phyloP scores from a whole-genome alignment of 352 stramenopile species.

The Phytophthora boehmeriae region DNA sequence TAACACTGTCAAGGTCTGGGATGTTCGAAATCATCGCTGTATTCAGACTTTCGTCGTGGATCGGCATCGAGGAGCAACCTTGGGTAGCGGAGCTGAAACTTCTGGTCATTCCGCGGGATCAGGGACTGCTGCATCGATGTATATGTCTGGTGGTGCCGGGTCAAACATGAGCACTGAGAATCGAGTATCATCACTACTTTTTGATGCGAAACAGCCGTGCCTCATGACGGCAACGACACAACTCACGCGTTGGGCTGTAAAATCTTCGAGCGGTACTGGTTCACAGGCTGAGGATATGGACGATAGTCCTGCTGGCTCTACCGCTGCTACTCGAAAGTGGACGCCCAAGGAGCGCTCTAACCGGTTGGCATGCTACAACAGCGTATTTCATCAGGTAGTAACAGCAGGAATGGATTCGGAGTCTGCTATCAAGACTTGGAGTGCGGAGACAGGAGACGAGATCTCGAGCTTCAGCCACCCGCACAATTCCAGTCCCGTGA shows the following conservation, averaged over 20 bases:
- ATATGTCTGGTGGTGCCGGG: conserved; percentile 46
- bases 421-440: conserved; percentile 85
- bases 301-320: conserved; percentile 28
- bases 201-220: conserved; percentile 67
- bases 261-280: conserved; percentile 45
- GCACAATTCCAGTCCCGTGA: conserved; percentile 73
- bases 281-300: conserved; percentile 42
- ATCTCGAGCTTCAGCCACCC: conserved; percentile 81
- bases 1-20: conserved; percentile 88
- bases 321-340: conserved; percentile 7
- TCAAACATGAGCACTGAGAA: conserved; percentile 51
- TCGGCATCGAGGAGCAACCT: conserved; percentile 26
- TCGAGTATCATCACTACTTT: conserved; percentile 68
- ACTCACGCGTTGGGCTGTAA: conserved; percentile 72
- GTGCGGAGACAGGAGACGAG: conserved; percentile 82
- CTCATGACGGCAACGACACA: conserved; percentile 75
- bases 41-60: conserved; percentile 79
- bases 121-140: conserved; percentile 9
- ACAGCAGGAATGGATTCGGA: conserved; percentile 77
- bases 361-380: conserved; percentile 75
- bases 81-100: conserved; percentile 2
- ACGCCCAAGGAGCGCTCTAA: conserved; percentile 34
- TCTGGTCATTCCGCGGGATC: conserved; percentile 6
- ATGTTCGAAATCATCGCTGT: conserved; percentile 82
- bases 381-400: conserved; percentile 85